Evolutionary conservation across 2,329 filamentous ascomycete species (phyloP).

Genomic region (Curvularia verruculosa): DNA sequence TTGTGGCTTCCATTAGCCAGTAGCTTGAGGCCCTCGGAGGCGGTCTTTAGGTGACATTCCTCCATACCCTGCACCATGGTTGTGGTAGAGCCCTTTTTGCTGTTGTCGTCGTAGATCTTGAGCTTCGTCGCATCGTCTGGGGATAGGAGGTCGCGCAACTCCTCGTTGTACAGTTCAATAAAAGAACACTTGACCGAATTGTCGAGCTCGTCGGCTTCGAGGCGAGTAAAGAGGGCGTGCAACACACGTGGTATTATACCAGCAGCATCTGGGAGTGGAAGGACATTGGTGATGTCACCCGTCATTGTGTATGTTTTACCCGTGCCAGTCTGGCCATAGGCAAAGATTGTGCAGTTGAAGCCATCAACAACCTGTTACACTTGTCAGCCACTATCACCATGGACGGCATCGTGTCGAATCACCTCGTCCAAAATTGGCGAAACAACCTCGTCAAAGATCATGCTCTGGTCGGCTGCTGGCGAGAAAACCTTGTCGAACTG

Average conservation of each 20-base stretch:
- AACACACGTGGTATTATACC: constrained; percentile 94
- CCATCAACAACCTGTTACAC: constrained; percentile 78
- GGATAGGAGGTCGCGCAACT: constrained; percentile 86
- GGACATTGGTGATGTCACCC: constrained; percentile 91
- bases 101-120: constrained; percentile 91
- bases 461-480: constrained; percentile 87
- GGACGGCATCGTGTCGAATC: constrained; percentile 12
- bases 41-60: constrained; percentile 87
- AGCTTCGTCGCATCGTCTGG: constrained; percentile 82
- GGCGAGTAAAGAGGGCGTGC: constrained; percentile 82
- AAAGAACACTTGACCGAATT: constrained; percentile 97
- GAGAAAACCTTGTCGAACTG: constrained; percentile 98
- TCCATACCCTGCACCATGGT: constrained; percentile 98
- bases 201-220: constrained; percentile 77
- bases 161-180: constrained; percentile 98
- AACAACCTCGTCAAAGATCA: constrained; percentile 95
- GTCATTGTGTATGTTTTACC: constrained; percentile 99
- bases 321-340: constrained; percentile 96
- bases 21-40: constrained; percentile 83
- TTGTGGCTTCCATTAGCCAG: constrained; percentile 89
- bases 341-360: constrained; percentile 98
- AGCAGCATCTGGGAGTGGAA: constrained; percentile 86
- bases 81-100: constrained; percentile 79
- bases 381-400: constrained; percentile 13
- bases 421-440: constrained; percentile 92